Base-by-base conservation (phyloP, 192 early-diverging fungal genomes). In the Coemansia asiatica region DNA sequence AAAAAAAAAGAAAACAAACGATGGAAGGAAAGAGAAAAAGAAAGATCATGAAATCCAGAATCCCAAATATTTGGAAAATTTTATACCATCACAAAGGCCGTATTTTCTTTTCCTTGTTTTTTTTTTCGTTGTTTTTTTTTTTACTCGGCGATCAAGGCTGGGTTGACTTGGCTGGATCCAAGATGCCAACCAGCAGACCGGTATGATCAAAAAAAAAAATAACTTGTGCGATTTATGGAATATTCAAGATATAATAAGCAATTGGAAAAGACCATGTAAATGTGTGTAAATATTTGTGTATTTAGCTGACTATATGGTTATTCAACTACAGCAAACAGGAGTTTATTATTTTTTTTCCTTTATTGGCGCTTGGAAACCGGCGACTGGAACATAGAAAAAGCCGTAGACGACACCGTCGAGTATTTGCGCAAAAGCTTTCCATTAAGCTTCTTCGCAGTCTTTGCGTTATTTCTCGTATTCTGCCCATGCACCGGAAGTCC, bases 401-500 rank as follows among this genome's bases (percentile, higher is more conserved):
- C 68, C 4, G 62, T 64, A 9, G 56, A 35, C 3, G 68, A 22
- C 22, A 40, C 27, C 6, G 82, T 80, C 68, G 82, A 83, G 69
- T 76, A 83, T 49, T 67, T 70, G 61, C 76, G 64, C 66, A 89
- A 60, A 76, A 51, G 60, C 18, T 33, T 46, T 33, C 81, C 76
- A 51, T 98, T 98, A 63, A 96, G 66, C 65, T 86, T 90, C 75
- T 89, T 93, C 9, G 96, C 94, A 7, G 92, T 96, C 72, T 83
- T 85, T 40, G 89, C 85, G 75, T 98, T 98, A 60, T 91, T 94
- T 54, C 83, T 85, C 0, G 96, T 96, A 40, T 87, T 79, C 72
- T 95, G 94, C 7, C 94, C 94, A 49, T 92, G 89, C 16, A 96
- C 96, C 2, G 96, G 96, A 68, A 92, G 67, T 12, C 90, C 87